Base-by-base conservation (phyloP, 306 rosid genomes). In the Vigna nakashimae region DNA sequence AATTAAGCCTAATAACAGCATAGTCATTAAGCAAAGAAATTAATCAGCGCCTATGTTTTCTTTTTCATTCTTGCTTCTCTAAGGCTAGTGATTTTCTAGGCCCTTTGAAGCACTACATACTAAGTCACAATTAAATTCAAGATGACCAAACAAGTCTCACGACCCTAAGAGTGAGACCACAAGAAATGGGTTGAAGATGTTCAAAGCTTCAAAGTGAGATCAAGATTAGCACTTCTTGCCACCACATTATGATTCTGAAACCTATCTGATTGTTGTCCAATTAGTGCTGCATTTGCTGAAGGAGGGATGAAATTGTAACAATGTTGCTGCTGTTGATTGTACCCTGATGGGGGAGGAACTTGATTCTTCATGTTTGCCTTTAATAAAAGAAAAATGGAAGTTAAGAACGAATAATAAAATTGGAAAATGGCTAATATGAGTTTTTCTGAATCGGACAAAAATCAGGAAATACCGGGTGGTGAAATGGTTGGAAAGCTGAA, bases 181-280 rank as follows among this genome's bases (percentile, higher is more conserved):
- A 36, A 9, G 30, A 65, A 65, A 65, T 40, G 17, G 10, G 10
- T 4, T 10, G 2, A 65, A 34, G 52, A 65, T 42, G 71, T 18
- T 66, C 53, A 66, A 1, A 66, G 18, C 71, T 66, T 66, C 34
- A 66, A 43, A 66, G 2, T 66, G 53, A 66, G 71, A 66, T 66
- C 71, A 6, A 66, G 71, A 42, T 66, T 51, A 66, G 3, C 1
- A 22, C 1, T 18, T 66, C 14, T 17, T 66, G 7, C 53, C 5
- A 12, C 9, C 26, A 2, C 71, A 43, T 43, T 42, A 12, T 3
- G 1, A 22, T 43, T 42, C 36, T 20, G 71, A 66, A 20, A 17
- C 2, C 32, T 18, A 2, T 18, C n/a, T 65, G 51, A 22, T 43
- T 42, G 34, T 43, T 66, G 71, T 42, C 71, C 71, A 66, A 20